phyloP scores from a whole-genome alignment of 441 rosid species.

The Hura crepitans region DNA sequence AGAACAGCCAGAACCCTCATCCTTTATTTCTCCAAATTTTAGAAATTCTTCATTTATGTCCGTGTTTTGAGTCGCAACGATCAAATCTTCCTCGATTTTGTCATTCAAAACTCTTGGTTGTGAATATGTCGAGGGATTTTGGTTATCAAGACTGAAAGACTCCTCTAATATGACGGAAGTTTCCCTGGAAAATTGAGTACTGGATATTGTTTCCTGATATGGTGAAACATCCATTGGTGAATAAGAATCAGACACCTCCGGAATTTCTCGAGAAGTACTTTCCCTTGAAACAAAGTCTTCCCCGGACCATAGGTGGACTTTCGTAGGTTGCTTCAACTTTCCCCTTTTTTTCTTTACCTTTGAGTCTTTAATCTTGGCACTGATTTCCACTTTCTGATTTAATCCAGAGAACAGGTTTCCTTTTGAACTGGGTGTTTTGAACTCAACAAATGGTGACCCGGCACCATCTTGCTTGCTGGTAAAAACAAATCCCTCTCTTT shows the following conservation, averaged over 20 bases:
- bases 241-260: slow-evolving; percentile 55
- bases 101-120: slow-evolving; percentile 36
- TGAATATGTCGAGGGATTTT: slow-evolving; percentile 33
- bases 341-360: slow-evolving; percentile 61
- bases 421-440: slow-evolving; percentile 50
- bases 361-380: slow-evolving; percentile 44
- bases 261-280: slow-evolving; percentile 36
- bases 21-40: slow-evolving; percentile 28
- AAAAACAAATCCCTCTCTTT: slow-evolving; percentile 38
- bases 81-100: slow-evolving; percentile 51
- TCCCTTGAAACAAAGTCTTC: slow-evolving; percentile 48
- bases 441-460: slow-evolving; percentile 42
- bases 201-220: slow-evolving; percentile 45
- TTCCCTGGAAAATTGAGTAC: slow-evolving; percentile 42
- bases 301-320: slow-evolving; percentile 46
- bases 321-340: slow-evolving; percentile 50
- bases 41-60: slow-evolving; percentile 45
- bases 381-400: slow-evolving; percentile 52
- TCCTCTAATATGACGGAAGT: slow-evolving; percentile 57
- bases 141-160: slow-evolving; percentile 36
- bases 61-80: slow-evolving; percentile 58
- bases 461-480: slow-evolving; percentile 36
- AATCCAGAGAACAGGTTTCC: slow-evolving; percentile 39
- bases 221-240: slow-evolving; percentile 93
- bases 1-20: slow-evolving; percentile 34